These are phyloP conservation scores for Hyphodiscus hymeniophilus DNA, from an alignment of 495 filamentous ascomycete genomes.

Conservation along the genomic window DNA sequence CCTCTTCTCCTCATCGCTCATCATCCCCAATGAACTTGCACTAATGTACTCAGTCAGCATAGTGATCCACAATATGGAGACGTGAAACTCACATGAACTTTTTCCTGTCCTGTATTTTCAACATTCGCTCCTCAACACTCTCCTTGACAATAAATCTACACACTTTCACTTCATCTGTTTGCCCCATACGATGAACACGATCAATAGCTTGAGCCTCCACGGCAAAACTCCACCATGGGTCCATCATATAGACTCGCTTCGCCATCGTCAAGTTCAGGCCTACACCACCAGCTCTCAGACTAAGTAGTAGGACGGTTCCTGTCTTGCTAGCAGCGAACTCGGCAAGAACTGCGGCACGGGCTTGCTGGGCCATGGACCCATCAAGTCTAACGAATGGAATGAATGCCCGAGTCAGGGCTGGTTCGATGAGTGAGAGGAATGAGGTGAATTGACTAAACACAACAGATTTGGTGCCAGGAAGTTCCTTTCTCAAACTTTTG, in stretches of 20 bases:
- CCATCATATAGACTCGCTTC: slow-evolving; percentile 92
- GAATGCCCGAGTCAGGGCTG: slow-evolving; percentile 58
- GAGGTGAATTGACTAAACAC: slow-evolving; percentile 97
- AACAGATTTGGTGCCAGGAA: slow-evolving; percentile 72
- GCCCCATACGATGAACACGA: slow-evolving; percentile 97
- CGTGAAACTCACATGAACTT: slow-evolving; percentile 72
- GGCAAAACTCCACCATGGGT: slow-evolving; percentile 98
- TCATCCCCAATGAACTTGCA: slow-evolving; percentile 86
- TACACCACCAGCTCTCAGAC: slow-evolving; percentile 84
- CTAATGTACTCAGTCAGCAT: too few species aligned
- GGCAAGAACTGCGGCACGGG: slow-evolving; percentile 63
- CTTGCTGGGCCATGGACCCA: slow-evolving; percentile 81
- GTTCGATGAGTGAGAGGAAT: slow-evolving; percentile 84
- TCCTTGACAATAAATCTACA: slow-evolving; percentile 79
- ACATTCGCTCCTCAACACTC: slow-evolving; percentile 91
- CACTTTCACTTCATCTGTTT: slow-evolving; percentile 77
- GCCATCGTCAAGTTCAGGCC: slow-evolving; percentile 88
- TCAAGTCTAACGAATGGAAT: slow-evolving; percentile 83
- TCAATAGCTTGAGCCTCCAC: slow-evolving; percentile 97
- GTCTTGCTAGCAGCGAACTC: slow-evolving; percentile 52
- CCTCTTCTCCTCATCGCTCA: slow-evolving; percentile 88
- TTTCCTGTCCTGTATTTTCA: slow-evolving; percentile 90
- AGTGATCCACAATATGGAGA: too few species aligned
- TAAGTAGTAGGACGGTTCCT: slow-evolving; percentile 65
- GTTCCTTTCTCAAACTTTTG: slow-evolving; percentile 48